Base-by-base conservation (phyloP, 768 basidiomycete genomes). In the Termitomyces sp. region DNA sequence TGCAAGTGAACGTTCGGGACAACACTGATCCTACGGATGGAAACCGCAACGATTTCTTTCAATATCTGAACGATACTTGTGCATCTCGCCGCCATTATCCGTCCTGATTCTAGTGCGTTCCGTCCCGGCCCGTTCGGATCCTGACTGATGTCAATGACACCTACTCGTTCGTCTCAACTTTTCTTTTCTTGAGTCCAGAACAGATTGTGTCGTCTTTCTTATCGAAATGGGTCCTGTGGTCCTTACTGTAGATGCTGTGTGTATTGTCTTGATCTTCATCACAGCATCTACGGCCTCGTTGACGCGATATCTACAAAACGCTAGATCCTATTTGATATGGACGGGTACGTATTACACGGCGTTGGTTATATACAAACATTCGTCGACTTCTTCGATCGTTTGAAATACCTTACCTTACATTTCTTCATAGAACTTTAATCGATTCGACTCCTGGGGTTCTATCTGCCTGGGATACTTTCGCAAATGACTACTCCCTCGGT, bases 381-480 rank as follows among this genome's bases (percentile, higher is more conserved):
- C 10, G 10, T 38, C 40, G 5, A 40, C n/a, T 41, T 5, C n/a
- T 35, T 14, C 23, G 10, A 23, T 43, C 4, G 33, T 41, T 32
- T 30, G 16, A 7, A 28, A n/a, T 36, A 20, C 16, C 33, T 14
- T 46, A 13, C 30, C 20, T 47, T 32, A 36, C 13, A 23, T 23
- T 33, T 18, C 10, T 55, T 50, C 35, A 13, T 66, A 89, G 88
- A 44, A 91, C 88, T 6, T 79, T 88, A 59, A 82, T 89, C 67
- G 91, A 93, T 72, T 92, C 91, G 2, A 93, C 91, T 5, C 89
- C 89, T 1, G 93, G 91, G 4, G 88, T 93, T n/a, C 63, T 84
- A 53, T 80, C 80, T 60, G 88, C 90, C 8, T 95, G 93, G 93
- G 75, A 82, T 52, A 82, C 75, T 48, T 94, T 91, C 68, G 77